These are phyloP conservation scores for Ophiorrhiza pumila DNA, from an alignment of 257 asterid genomes.

Conservation along the genomic window DNA sequence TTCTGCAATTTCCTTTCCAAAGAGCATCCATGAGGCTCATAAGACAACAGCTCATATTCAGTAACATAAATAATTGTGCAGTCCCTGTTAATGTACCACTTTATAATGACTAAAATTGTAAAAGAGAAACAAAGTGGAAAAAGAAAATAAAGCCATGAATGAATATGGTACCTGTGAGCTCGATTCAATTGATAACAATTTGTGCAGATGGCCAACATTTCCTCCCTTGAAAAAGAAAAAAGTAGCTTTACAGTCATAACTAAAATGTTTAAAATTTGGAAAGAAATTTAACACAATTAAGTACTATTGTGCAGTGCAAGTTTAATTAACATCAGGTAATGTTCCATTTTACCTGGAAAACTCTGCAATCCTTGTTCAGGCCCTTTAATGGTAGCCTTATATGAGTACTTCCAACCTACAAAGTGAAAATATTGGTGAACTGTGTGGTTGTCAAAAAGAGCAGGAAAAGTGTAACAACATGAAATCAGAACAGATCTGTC, in stretches of 20 bases:
- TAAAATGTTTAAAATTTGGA: conserved; percentile 1
- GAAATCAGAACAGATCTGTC: neutral
- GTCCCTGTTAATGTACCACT: neutral
- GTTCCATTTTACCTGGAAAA: conserved; percentile 66
- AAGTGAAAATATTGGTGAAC: neutral
- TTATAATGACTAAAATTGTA: neutral
- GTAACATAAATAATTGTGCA: neutral
- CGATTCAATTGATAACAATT: conserved; percentile 71
- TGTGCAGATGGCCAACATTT: conserved; percentile 94
- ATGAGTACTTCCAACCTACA: conserved; percentile 62
- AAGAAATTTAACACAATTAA: neutral
- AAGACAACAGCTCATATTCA: neutral
- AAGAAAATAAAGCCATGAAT: neutral
- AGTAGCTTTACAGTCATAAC: conserved; percentile 20
- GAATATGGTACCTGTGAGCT: conserved; percentile 80
- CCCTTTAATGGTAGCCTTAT: conserved; percentile 55
- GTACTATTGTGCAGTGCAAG: neutral
- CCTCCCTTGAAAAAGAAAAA: conserved; percentile 72
- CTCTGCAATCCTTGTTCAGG: conserved; percentile 54
- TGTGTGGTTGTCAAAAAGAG: neutral
- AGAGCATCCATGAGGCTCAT: neutral
- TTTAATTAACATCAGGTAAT: conserved; percentile 5
- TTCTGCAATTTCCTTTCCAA: neutral
- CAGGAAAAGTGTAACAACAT: neutral
- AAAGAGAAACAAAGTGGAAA: neutral